Percentiles rank a stretch among this genome's conserved stretches.
Evolutionary conservation across 1,284 basidiomycete genomes (phyloP).

Genomic region (Meira nashicola): DNA sequence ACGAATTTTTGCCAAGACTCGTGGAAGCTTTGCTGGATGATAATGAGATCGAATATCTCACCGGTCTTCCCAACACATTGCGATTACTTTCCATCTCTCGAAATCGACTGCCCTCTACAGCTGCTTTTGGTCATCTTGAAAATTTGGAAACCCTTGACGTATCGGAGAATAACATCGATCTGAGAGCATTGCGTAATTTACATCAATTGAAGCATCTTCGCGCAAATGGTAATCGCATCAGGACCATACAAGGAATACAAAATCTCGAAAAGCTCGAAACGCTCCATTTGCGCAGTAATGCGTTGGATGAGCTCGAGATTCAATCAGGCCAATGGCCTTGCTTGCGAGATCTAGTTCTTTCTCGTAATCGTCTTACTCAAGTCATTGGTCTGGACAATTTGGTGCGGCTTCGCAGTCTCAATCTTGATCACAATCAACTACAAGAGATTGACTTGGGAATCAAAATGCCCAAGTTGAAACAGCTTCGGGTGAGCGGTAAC

Average conservation of each 20-base stretch:
- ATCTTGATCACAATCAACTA: constrained; percentile 74
- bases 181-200: constrained; percentile 28
- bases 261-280: constrained; percentile 61
- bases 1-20: constrained; percentile 84
- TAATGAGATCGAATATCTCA: constrained; percentile 43
- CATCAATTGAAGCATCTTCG: constrained; percentile 77
- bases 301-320: constrained; percentile 63
- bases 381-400: constrained; percentile 27
- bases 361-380: constrained; percentile 65
- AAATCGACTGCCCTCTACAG: constrained; percentile 63
- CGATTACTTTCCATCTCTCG: constrained; percentile 28
- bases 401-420: constrained; percentile 68
- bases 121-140: constrained; percentile 79
- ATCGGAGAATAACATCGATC: constrained; percentile 78
- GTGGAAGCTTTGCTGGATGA: constrained; percentile 66
- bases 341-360: constrained; percentile 75
- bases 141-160: constrained; percentile 86
- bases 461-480: constrained; percentile 57
- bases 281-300: constrained; percentile 75
- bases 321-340: constrained; percentile 26
- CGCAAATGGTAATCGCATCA: constrained; percentile 80
- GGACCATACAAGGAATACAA: constrained; percentile 63
- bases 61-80: constrained; percentile 38
- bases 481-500: constrained; percentile 81
- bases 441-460: constrained; percentile 55